A percentile compares a stretch with the other conserved stretches of the same genome.
phyloP scores from a whole-genome alignment of 2,329 filamentous ascomycete species.

The Periconia sp. region DNA sequence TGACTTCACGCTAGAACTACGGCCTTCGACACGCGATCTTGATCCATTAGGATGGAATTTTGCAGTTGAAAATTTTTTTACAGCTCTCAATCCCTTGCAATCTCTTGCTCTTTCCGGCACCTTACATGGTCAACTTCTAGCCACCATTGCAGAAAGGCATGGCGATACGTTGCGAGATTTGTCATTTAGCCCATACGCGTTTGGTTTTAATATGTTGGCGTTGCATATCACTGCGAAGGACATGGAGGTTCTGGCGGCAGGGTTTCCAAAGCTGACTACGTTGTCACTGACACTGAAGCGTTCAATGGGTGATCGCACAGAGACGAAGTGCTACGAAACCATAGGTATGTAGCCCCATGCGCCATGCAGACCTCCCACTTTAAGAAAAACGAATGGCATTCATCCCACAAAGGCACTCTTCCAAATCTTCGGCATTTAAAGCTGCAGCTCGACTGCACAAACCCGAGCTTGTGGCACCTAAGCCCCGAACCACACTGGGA shows the following conservation, averaged over 20 bases:
- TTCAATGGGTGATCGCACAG: constrained; percentile 1
- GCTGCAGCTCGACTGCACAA: constrained; percentile 1
- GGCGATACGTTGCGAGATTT: neutral
- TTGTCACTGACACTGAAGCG: neutral
- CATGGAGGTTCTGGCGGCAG: too few relatives aligned
- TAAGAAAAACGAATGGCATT: too few relatives aligned
- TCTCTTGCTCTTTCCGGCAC: neutral
- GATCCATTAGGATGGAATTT: neutral
- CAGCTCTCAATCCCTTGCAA: neutral
- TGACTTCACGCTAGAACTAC: neutral
- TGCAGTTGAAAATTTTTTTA: neutral
- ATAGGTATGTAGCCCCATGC: neutral
- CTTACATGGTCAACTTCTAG: neutral
- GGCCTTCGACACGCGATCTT: neutral
- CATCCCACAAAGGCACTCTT: constrained; percentile 1
- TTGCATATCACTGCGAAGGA: too few relatives aligned
- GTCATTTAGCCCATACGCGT: too few relatives aligned
- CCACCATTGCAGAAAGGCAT: neutral
- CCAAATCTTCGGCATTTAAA: neutral
- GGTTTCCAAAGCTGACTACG: too few relatives aligned
- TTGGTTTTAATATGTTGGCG: too few relatives aligned
- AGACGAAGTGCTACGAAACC: neutral
- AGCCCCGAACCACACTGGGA: neutral
- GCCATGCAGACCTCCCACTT: too few relatives aligned
- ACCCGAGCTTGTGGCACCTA: neutral